phyloP scores from a whole-genome alignment of 2,329 filamentous ascomycete genomes.

The Cladosporium sp. region DNA sequence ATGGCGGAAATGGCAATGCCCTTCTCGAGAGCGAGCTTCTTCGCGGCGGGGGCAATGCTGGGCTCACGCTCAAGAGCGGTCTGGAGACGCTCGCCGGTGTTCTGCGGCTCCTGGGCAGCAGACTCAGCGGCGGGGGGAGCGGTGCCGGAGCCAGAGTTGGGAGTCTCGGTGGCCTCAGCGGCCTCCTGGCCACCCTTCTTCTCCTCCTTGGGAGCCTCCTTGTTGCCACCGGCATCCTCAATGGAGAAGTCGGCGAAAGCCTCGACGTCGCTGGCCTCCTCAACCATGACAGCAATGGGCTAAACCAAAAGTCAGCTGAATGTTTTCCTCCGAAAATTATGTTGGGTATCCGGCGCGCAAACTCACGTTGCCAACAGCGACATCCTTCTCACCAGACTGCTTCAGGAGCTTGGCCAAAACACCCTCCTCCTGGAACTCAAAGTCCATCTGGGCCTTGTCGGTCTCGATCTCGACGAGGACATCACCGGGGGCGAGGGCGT shows the following conservation, averaged over 20 bases:
- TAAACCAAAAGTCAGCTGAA: conserved; percentile 37
- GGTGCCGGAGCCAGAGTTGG: conserved; percentile 53
- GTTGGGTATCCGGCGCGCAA: conserved; percentile 10
- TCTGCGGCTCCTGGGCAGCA: conserved; percentile 66
- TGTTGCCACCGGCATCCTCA: conserved; percentile 85
- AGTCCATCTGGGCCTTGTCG: conserved; percentile 99
- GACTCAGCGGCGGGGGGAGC: conserved; percentile 47
- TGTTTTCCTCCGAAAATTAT: not conserved
- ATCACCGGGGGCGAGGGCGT: conserved; percentile 81
- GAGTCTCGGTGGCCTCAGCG: conserved; percentile 57
- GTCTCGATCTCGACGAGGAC: conserved; percentile 84
- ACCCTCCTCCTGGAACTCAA: conserved; percentile 98
- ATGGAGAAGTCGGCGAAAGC: conserved; percentile 86
- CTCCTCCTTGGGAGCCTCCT: conserved; percentile 55
- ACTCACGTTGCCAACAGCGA: conserved; percentile 90
- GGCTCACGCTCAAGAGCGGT: conserved; percentile 78
- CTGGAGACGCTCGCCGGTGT: conserved; percentile 72
- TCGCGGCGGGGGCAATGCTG: conserved; percentile 65
- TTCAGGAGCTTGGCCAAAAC: conserved; percentile 90
- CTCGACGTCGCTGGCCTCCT: conserved; percentile 80
- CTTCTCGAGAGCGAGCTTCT: conserved; percentile 79
- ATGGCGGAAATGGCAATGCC: conserved; percentile 70
- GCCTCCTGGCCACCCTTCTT: conserved; percentile 60
- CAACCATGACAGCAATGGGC: conserved; percentile 94
- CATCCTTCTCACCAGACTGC: conserved; percentile 88